A percentile compares a stretch with the other conserved stretches of the same genome.
phyloP scores from a whole-genome alignment of 495 filamentous ascomycete genomes.

The Penicillium macrosclerotiorum region DNA sequence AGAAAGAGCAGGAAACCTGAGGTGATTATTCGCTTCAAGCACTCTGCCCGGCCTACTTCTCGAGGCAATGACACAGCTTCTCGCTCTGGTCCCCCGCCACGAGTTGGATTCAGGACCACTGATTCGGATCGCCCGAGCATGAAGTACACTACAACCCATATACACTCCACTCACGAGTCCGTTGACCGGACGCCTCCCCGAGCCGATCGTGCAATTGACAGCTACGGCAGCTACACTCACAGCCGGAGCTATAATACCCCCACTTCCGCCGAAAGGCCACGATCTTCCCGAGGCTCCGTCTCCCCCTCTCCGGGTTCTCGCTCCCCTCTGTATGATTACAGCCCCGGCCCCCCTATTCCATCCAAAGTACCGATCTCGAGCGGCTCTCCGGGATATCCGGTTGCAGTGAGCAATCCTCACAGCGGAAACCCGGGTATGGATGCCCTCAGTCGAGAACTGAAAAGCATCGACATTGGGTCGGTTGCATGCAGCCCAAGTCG shows the following conservation, averaged over 20 bases:
- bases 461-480: constrained; percentile 75
- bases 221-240: constrained; percentile 23
- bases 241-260: constrained; percentile 23
- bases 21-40: constrained; percentile 52
- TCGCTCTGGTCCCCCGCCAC: constrained; percentile 12
- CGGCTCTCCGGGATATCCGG: constrained; percentile 26
- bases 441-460: constrained; percentile 77
- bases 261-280: constrained; percentile 22
- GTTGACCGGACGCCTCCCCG: constrained; percentile 25
- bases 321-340: constrained; percentile 33
- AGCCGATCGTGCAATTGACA: constrained; percentile 18
- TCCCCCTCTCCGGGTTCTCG: constrained; percentile 34
- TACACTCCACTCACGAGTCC: constrained; percentile 12
- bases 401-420: constrained; percentile 26
- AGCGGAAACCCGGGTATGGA: constrained; percentile 44
- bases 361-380: constrained; percentile 67
- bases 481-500: constrained; percentile 33
- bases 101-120: constrained; percentile 25
- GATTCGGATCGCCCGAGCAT: constrained; percentile 13
- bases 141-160: constrained; percentile 19
- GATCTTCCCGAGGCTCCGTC: constrained; percentile 30
- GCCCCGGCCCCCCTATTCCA: constrained; percentile 62
- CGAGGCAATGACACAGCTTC: constrained; percentile 22
- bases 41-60: constrained; percentile 35
- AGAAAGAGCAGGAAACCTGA: constrained; percentile 62